Conservation (phyloP, 2,329 filamentous ascomycete genomes). For the Westerdykella sp. region DNA sequence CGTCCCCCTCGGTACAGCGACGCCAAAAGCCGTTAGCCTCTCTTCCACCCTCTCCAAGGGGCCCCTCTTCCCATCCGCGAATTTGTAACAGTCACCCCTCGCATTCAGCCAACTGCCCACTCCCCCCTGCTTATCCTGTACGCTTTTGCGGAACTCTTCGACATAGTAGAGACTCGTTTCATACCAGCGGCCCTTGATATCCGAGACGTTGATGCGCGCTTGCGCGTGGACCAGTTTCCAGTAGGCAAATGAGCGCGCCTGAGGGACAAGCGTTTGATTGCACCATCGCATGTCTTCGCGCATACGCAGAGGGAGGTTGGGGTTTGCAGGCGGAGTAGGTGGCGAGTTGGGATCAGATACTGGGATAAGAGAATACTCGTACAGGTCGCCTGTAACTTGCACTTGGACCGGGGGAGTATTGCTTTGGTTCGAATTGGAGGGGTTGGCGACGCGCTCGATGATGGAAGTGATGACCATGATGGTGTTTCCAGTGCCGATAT, state of each 20-base stretch:
- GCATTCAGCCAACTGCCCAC: conserved; percentile 46
- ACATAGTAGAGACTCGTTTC: conserved; percentile 48
- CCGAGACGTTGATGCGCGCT: conserved; percentile 37
- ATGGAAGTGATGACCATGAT: conserved; percentile 46
- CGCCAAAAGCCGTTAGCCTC: conserved; percentile 40
- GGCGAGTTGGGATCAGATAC: conserved; percentile 26
- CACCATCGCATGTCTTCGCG: conserved; percentile 47
- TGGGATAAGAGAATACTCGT: conserved; percentile 40
- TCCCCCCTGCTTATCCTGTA: conserved; percentile 37
- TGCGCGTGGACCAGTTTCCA: conserved; percentile 40
- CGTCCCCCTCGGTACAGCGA: conserved; percentile 34
- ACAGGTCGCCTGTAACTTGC: conserved; percentile 47
- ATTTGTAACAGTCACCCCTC: conserved; percentile 36
- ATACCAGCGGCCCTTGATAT: conserved; percentile 57
- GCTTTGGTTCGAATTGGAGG: conserved; percentile 7
- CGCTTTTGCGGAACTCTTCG: conserved; percentile 24
- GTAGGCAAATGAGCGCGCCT: conserved; percentile 32
- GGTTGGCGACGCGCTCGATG: conserved; percentile 33
- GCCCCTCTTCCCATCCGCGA: conserved; percentile 10
- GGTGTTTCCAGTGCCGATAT: conserved; percentile 41
- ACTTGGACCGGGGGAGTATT: conserved; percentile 23
- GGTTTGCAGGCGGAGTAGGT: conserved; percentile 35
- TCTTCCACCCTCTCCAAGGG: conserved; percentile 26
- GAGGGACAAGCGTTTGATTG: conserved; percentile 40
- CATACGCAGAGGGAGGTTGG: conserved; percentile 46